These are phyloP conservation scores for Gypsophila paniculata DNA, from an alignment of 179 eudicot species.

Conservation along the genomic window DNA sequence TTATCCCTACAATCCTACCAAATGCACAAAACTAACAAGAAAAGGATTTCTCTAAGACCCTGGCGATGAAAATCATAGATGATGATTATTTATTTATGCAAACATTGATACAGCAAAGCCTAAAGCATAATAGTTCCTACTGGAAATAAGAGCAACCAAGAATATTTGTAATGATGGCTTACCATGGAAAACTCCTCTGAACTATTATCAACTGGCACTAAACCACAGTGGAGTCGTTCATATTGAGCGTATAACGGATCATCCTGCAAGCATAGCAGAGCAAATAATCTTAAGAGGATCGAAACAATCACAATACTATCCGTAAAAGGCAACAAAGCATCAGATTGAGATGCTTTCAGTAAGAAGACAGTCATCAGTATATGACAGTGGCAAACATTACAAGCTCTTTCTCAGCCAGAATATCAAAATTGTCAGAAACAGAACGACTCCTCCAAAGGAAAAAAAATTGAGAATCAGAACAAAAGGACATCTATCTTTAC, in stretches of 20 bases:
- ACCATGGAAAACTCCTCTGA: slow-evolving; percentile 84
- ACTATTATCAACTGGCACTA: slow-evolving; percentile 58
- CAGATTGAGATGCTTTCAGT: background rate
- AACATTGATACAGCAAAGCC: background rate
- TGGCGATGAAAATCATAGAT: background rate
- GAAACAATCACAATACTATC: background rate
- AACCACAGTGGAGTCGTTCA: slow-evolving; percentile 68
- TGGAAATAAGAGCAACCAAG: background rate
- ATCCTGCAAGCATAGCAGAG: slow-evolving; percentile 44
- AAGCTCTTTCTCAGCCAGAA: background rate
- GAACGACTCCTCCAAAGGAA: background rate
- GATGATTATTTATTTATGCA: background rate
- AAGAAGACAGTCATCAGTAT: background rate
- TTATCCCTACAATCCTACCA: no score
- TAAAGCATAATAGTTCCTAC: background rate
- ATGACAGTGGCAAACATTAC: background rate
- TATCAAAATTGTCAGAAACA: slow-evolving; percentile 5
- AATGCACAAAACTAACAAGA: background rate
- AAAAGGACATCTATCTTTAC: background rate
- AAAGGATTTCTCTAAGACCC: background rate
- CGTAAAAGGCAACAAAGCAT: slow-evolving; percentile 1
- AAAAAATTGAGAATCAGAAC: background rate
- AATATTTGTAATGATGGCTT: slow-evolving; percentile 19
- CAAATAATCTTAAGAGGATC: background rate
- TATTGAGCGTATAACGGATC: slow-evolving; percentile 82